Evolutionary conservation across 257 asterid genomes (phyloP).

Genomic region (Gentiana macrophylla): DNA sequence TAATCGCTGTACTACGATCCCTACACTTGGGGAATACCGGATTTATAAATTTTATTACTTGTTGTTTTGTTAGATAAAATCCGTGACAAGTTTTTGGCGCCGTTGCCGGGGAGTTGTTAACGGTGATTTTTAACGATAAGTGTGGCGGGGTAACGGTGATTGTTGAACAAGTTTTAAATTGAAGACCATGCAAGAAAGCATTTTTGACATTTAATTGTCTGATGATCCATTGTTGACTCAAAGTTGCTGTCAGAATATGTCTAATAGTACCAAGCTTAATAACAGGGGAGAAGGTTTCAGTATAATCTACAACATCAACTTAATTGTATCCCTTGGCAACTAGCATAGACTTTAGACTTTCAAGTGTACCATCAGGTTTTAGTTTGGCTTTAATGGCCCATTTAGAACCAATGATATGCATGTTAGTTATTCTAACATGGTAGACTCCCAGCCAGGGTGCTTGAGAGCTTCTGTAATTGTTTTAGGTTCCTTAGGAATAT

Average conservation of each 20-base stretch:
- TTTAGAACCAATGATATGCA: background rate
- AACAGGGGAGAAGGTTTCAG: background rate
- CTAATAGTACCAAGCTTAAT: background rate
- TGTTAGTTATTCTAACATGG: background rate
- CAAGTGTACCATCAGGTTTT: background rate
- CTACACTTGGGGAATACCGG: too few species aligned
- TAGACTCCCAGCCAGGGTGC: background rate
- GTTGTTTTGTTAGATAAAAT: too few species aligned
- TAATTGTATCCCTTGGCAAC: slow-evolving; percentile 3
- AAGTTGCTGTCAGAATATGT: background rate
- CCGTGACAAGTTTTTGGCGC: too few species aligned
- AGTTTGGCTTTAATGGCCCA: slow-evolving; percentile 4
- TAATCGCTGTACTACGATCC: too few species aligned
- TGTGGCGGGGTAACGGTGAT: too few species aligned
- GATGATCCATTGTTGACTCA: too few species aligned
- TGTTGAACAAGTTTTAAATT: too few species aligned
- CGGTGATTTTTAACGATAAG: too few species aligned
- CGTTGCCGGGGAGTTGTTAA: too few species aligned
- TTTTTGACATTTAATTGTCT: too few species aligned
- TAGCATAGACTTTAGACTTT: background rate
- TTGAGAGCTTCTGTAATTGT: background rate
- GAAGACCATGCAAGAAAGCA: too few species aligned
- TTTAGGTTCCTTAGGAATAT: background rate
- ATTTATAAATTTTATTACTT: too few species aligned
- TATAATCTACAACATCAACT: slow-evolving; percentile 5